Percentiles rank a stretch among this genome's conserved stretches.
Evolutionary conservation across 1,284 basidiomycete genomes (phyloP).

Genomic region (Cutaneotrichosporon cyanovorans): DNA sequence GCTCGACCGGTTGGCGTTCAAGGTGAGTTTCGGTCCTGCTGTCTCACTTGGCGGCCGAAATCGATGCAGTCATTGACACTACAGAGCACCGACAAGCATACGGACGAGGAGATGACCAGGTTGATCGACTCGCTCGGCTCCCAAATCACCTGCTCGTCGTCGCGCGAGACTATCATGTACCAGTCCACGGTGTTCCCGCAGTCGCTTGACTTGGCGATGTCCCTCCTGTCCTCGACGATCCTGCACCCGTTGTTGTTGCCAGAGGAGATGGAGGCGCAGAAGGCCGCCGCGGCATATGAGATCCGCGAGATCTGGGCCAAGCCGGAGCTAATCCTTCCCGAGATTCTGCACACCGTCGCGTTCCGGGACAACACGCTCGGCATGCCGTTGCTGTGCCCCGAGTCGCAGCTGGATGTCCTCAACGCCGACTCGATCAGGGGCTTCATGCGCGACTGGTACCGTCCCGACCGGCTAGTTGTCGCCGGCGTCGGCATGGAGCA

Average conservation of each 20-base stretch:
- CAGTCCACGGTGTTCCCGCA: conserved; percentile 91
- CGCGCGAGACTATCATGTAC: conserved; percentile 94
- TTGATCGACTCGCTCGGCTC: conserved; percentile 82
- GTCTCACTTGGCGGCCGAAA: no score
- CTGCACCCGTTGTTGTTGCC: conserved; percentile 66
- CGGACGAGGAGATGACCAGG: conserved; percentile 64
- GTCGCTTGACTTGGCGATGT: conserved; percentile 71
- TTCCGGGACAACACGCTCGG: conserved; percentile 74
- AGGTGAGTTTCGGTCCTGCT: conserved; percentile 54
- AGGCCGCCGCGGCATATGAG: conserved; percentile 87
- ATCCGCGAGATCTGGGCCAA: conserved; percentile 79
- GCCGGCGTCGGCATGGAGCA: conserved; percentile 90
- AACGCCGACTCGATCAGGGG: conserved; percentile 59
- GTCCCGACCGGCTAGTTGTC: conserved; percentile 86
- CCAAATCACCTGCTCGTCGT: conserved; percentile 85
- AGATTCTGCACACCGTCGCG: conserved; percentile 79
- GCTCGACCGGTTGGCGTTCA: conserved; percentile 91
- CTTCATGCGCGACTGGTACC: conserved; percentile 77
- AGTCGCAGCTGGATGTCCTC: conserved; percentile 68
- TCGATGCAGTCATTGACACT: neutral
- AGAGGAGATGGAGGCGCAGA: conserved; percentile 75
- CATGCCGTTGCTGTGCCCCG: conserved; percentile 81
- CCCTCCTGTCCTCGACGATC: conserved; percentile 85
- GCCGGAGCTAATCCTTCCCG: conserved; percentile 92
- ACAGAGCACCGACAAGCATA: conserved; percentile 49